Evolutionary conservation across 805 yeast species (phyloP), one percentile per base, ranked within the genome.

Genomic region (Saccharomycopsis fibuligera): DNA sequence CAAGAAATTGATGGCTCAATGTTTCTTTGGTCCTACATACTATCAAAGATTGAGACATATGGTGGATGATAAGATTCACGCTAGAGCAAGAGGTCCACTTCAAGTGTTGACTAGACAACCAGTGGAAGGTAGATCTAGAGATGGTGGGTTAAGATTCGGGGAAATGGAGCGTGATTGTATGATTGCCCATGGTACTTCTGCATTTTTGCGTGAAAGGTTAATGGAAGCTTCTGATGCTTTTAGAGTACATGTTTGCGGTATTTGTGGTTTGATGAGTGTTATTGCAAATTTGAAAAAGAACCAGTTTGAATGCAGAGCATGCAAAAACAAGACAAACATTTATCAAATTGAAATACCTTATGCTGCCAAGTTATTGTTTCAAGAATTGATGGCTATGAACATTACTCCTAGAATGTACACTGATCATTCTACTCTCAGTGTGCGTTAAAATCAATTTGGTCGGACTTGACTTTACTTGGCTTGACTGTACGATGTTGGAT

Each of bases 101-200:
- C 98, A 91, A 75, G 95, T 91, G 50, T 74, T 91, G 67, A 91
- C 99, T 3, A 85, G 98, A 72, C 99, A 91, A 69, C 99, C 99
- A 3, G 96, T 90, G 55, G 98, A 91, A 70, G 99, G 99, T 81
- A 83, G 99, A 69, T 89, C 97, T 16, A 81, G 99, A 72, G 98
- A 93, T 69, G 99, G 99, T 79, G 99, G 99, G 60, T 75, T 91
- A 66, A 87, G 99, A 70, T 90, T 91, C 78, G 99, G 99, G 63
- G 99, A 91, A 69, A 93, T 93, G 99, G 99, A 93, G 72, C 87
- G 99, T 74, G 99, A 93, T 76, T 93, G 99, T 84, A 91, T 93
- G 97, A 93, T 93, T 75, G 99, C 99, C 2, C 98, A 93, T 65
- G 99, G 99, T 67, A 98, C 97, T 12, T 97, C 99, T 3, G 95